Evolutionary conservation across 2,329 filamentous ascomycete genomes (phyloP).

Genomic region (Rutstroemia sp.): DNA sequence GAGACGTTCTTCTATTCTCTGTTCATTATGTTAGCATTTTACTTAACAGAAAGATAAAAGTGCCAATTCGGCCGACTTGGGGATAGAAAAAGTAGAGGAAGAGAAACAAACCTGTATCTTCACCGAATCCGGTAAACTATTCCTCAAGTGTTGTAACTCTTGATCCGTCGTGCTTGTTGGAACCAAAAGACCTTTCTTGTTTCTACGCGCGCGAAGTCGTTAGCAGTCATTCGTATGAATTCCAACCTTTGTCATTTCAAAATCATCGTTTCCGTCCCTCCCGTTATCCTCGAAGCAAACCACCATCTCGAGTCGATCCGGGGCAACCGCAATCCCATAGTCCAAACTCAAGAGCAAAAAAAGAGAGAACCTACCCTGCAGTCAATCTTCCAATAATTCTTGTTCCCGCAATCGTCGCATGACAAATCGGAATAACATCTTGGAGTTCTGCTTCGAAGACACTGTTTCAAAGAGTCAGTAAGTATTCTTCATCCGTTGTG

Average conservation of each 20-base stretch:
- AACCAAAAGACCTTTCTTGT: slow-evolving; percentile 93
- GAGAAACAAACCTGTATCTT: slow-evolving; percentile 55
- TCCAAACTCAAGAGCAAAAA: neutral
- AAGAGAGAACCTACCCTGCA: slow-evolving; percentile 58
- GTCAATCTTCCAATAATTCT: slow-evolving; percentile 94
- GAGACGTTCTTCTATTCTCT: slow-evolving; percentile 94
- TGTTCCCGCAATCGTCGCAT: slow-evolving; percentile 93
- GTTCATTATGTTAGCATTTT: neutral
- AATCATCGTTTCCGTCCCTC: neutral
- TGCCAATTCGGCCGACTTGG: too few relatives aligned
- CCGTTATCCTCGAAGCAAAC: neutral
- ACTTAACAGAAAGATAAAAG: neutral
- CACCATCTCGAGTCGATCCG: neutral
- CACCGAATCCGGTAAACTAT: slow-evolving; percentile 83
- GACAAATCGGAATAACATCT: slow-evolving; percentile 94
- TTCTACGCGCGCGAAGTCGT: slow-evolving; percentile 42
- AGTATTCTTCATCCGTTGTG: too few relatives aligned
- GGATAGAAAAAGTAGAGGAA: neutral
- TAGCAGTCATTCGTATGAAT: slow-evolving; percentile 8
- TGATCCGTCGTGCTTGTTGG: slow-evolving; percentile 96
- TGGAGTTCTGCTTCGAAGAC: slow-evolving; percentile 97
- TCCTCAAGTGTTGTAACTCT: slow-evolving; percentile 94
- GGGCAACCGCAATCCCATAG: neutral
- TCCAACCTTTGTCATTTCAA: neutral
- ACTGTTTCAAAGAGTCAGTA: slow-evolving; percentile 36